Conservation (phyloP, 495 filamentous ascomycete species). For the Aspergillus steynii region DNA sequence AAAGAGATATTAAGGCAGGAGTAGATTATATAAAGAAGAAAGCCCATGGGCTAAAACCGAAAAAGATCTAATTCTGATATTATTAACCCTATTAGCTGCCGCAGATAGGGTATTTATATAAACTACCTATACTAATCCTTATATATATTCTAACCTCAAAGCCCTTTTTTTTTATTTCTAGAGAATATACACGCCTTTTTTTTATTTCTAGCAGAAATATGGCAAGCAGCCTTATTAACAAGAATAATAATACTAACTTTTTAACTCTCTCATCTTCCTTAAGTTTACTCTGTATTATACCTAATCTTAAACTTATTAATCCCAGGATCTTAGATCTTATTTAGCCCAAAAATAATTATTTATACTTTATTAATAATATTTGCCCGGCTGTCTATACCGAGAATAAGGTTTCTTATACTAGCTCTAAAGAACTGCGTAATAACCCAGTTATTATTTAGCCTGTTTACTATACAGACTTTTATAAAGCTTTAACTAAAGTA, state of each 20-base stretch:
- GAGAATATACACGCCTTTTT: neutral
- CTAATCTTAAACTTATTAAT: neutral
- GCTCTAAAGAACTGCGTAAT: neutral
- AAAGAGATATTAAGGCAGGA: neutral
- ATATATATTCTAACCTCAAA: neutral
- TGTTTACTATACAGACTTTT: no score
- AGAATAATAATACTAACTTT: neutral
- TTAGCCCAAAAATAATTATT: no score
- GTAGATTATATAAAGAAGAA: neutral
- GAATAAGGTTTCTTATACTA: no score
- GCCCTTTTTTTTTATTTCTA: neutral
- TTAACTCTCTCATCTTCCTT: neutral
- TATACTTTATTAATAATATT: no score
- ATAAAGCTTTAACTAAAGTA: no score
- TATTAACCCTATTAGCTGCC: conserved; percentile 3
- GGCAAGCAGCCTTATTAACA: neutral
- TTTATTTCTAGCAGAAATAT: neutral
- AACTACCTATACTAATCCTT: neutral
- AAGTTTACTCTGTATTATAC: neutral
- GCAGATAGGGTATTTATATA: conserved; percentile 1
- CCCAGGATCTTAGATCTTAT: no score
- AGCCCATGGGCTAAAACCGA: conserved; percentile 2
- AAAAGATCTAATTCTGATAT: conserved; percentile 5
- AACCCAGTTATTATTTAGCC: no score
- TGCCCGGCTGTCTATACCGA: no score